Base-by-base conservation (phyloP, 352 stramenopile species). In the Pythium phragmiticola region DNA sequence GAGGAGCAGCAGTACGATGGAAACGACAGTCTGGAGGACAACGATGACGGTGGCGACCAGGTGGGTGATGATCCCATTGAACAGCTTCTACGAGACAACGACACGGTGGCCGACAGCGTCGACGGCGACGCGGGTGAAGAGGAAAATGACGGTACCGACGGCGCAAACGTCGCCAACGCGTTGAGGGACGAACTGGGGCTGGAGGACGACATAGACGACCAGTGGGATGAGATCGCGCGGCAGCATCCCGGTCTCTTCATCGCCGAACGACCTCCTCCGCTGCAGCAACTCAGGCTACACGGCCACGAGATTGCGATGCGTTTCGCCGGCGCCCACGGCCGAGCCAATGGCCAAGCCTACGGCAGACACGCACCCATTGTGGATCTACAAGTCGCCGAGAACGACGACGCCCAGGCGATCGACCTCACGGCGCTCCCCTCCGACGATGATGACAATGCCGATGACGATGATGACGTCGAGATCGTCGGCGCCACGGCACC, bases 341-440 rank as follows among this genome's bases (percentile, higher is more conserved):
- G 54, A 41, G 54, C 21, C 17, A 53, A 36, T 53, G 41, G 4
- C 14, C 14, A 30, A 33, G 49, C 13, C 12, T 1, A 7, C 9
- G 49, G 5, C 41, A 21, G 41, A 46, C 9, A 23, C 7, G 4
- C 33, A 1, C 26, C 26, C 26, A 30, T 30, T 8, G 34, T 39
- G 7, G 34, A 39, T 39, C 11, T 39, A 39, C 34, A 39, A 13
- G 34, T 13, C 34, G 39, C 13, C 8, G 5, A 57, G 21, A 17
- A 42, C 13, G 39, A 41, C 37, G 70, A 56, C 4, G 65, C 69
- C 4, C 69, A 84, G 48, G 73, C 87, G 48, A 92, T 92, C 51
- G 83, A 92, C 36, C 64, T 92, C 39, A 92, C 83, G 7, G 57
- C 84, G 19, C 86, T 77, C 2, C 79, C 76, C 0, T 80, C 70